Conservation (phyloP, 306 rosid species). For the Hylodesmum podocarpum region DNA sequence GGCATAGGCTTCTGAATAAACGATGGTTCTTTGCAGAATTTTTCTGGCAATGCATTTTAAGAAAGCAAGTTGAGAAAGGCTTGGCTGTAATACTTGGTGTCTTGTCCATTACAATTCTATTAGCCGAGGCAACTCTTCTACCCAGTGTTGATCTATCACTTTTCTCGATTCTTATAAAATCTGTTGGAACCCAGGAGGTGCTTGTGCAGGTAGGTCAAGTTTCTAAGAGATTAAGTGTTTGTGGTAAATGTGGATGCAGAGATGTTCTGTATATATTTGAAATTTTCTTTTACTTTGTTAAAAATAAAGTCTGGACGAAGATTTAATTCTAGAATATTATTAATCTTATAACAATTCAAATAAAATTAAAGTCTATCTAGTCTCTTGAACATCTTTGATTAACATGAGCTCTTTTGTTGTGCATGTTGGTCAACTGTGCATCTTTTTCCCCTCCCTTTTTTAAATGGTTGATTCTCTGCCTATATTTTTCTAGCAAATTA, state of each 20-base stretch:
- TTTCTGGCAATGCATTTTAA: slow-evolving; percentile 83
- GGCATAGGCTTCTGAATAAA: slow-evolving; percentile 24
- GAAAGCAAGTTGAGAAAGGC: slow-evolving; percentile 77
- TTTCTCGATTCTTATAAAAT: slow-evolving; percentile 82
- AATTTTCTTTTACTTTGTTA: not conserved
- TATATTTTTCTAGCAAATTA: not conserved
- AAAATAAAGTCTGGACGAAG: slow-evolving; percentile 21
- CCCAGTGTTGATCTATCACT: slow-evolving; percentile 88
- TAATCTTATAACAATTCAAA: slow-evolving; percentile 6
- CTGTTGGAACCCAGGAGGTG: slow-evolving; percentile 74
- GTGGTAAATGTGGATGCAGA: not conserved
- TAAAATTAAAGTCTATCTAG: not conserved
- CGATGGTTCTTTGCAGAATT: slow-evolving; percentile 65
- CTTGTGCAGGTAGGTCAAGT: slow-evolving; percentile 81
- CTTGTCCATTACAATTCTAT: slow-evolving; percentile 91
- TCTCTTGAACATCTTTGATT: slow-evolving; percentile 14
- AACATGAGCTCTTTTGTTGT: not conserved
- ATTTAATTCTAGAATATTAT: slow-evolving; percentile 8
- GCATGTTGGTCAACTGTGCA: not conserved
- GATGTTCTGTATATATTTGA: not conserved
- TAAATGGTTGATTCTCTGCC: not conserved
- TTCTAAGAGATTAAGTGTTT: slow-evolving; percentile 16
- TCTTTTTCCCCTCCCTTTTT: not conserved
- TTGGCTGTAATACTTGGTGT: slow-evolving; percentile 76
- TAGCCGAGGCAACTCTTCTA: slow-evolving; percentile 93